These are phyloP conservation scores for Hylodesmum podocarpum DNA, from an alignment of 306 rosid genomes.

Conservation along the genomic window DNA sequence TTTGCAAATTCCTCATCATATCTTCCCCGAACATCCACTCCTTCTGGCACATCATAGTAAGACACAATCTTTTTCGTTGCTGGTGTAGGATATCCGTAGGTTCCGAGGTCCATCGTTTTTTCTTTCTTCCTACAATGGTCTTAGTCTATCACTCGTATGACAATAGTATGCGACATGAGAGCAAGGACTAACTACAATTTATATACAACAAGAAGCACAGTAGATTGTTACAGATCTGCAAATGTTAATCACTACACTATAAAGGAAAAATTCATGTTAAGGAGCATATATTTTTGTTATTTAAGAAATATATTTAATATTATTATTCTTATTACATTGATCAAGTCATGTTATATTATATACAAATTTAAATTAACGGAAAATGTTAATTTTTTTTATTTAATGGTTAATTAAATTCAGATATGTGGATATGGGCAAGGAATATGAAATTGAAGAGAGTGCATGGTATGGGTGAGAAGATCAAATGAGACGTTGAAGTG, in stretches of 20 bases:
- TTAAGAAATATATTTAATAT: too few species aligned
- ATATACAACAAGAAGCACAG: slow-evolving; percentile 20
- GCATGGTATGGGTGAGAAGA: slow-evolving; percentile 35
- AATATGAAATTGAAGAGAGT: not conserved
- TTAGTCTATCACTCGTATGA: not conserved
- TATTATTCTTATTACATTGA: too few species aligned
- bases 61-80: not conserved
- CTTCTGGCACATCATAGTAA: slow-evolving; percentile 67
- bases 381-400: too few species aligned
- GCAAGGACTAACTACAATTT: not conserved
- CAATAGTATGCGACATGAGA: not conserved
- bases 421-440: slow-evolving; percentile 22
- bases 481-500: slow-evolving; percentile 15
- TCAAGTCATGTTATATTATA: too few species aligned
- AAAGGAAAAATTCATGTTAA: too few species aligned
- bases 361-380: too few species aligned
- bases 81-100: slow-evolving; percentile 20
- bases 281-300: too few species aligned
- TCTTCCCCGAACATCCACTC: slow-evolving; percentile 74
- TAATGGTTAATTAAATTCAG: slow-evolving; percentile 3
- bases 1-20: slow-evolving; percentile 63
- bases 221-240: not conserved
- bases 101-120: slow-evolving; percentile 43
- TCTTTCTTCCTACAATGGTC: not conserved
- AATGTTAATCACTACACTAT: too few species aligned